Evolutionary conservation across 1,284 basidiomycete genomes (phyloP), one percentile per base, ranked within the genome.

Genomic region (Neonothopanus nambi): DNA sequence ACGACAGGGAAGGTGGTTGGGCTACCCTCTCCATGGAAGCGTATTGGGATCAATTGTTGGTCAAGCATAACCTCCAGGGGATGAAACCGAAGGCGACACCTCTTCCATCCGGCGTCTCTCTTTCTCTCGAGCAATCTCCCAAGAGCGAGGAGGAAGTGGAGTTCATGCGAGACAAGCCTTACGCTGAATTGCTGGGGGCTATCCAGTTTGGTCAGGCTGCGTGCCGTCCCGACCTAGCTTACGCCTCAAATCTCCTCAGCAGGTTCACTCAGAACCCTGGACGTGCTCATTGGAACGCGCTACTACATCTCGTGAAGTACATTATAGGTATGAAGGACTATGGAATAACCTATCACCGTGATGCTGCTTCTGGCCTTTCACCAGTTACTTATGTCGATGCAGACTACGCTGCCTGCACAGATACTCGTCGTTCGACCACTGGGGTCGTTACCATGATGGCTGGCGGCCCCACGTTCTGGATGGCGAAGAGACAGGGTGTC

Each of bases 331-430:
- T 69, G 0, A 20, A 62, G 0, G 57, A 66, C 36, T 59, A 62
- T 30, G 56, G 57, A 3, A 49, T 72, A 8, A 66, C 61, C 1
- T 71, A 68, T 40, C 18, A n/a, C 24, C 47, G 38, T 51, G 12
- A 49, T 33, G 12, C 28, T 44, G 36, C 7, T 33, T 11, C 42
- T 2, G 9, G 46, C 3, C 18, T 72, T 7, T 55, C 60, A n/a
- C 62, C 63, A 0, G 54, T 62, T 11, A 68, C 67, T 1, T 78
- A 67, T 53, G 63, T 65, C 0, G 74, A 78, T 51, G 61, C 74
- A 0, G 70, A 77, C 53, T 72, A 60, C 48, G 72, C 57, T 1
- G 65, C 59, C 1, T 62, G 65, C 52, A 21, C 55, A 0, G 59
- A 65, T 30, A 63, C 63, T 35, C 41, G 64, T 0, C 53, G 61